Evolutionary conservation across 1,139 yeast genomes (phyloP).

Genomic region (Suhomyces taliae): DNA sequence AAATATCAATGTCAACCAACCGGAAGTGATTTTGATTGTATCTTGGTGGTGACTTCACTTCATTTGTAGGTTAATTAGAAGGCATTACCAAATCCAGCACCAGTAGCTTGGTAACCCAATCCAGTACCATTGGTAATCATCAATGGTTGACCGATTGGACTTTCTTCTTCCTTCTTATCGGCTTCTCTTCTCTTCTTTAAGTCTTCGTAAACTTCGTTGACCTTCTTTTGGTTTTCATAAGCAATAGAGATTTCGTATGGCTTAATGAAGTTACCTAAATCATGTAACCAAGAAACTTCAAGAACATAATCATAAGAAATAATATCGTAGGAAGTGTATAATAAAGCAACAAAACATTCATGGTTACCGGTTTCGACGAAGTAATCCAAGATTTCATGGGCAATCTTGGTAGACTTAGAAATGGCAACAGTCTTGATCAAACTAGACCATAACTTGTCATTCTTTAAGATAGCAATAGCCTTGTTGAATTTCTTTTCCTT

Average conservation of each 20-base stretch:
- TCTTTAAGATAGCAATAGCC: constrained; percentile 83
- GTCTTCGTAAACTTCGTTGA: constrained; percentile 68
- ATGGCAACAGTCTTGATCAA: constrained; percentile 91
- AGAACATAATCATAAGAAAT: constrained; percentile 80
- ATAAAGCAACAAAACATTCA: constrained; percentile 90
- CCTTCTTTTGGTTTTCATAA: constrained; percentile 70
- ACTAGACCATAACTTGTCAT: constrained; percentile 93
- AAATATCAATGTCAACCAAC: not conserved
- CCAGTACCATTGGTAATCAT: constrained; percentile 66
- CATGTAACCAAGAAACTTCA: constrained; percentile 90
- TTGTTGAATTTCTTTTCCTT: constrained; percentile 92
- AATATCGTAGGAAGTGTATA: constrained; percentile 82
- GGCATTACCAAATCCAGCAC: constrained; percentile 65
- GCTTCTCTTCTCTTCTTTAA: constrained; percentile 67
- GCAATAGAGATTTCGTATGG: constrained; percentile 86
- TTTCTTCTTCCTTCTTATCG: constrained; percentile 53
- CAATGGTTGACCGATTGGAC: constrained; percentile 51
- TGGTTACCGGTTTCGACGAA: constrained; percentile 97
- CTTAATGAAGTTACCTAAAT: constrained; percentile 73
- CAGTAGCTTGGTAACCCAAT: constrained; percentile 63
- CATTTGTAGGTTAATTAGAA: constrained; percentile 22
- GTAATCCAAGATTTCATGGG: constrained; percentile 84
- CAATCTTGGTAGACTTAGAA: constrained; percentile 75
- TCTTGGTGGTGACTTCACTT: not conserved
- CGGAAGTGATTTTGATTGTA: not conserved